Evolutionary conservation across 306 rosid species (phyloP).

Genomic region (Carpinus viminea): DNA sequence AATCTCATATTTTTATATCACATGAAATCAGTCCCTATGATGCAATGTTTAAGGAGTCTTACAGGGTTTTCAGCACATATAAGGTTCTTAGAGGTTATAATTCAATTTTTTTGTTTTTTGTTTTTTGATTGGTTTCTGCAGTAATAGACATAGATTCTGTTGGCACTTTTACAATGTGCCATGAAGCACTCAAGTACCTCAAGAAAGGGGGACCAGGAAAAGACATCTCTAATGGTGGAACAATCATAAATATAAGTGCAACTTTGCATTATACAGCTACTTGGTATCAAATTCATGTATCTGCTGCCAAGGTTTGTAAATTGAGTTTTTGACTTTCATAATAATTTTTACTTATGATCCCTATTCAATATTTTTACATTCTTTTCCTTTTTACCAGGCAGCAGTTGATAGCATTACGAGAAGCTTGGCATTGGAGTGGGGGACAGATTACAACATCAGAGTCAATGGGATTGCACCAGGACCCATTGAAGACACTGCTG

Average conservation of each 20-base stretch:
- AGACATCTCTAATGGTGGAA: slow-evolving; percentile 59
- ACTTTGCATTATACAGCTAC: slow-evolving; percentile 85
- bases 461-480: slow-evolving; percentile 98
- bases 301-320: slow-evolving; percentile 85
- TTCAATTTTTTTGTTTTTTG: not conserved
- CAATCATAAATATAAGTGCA: slow-evolving; percentile 78
- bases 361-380: not conserved
- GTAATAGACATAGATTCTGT: slow-evolving; percentile 95
- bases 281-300: slow-evolving; percentile 92
- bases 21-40: not conserved
- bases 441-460: slow-evolving; percentile 79
- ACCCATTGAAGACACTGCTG: slow-evolving; percentile 80
- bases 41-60: not conserved
- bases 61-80: not conserved
- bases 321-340: not conserved
- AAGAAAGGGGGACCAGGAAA: slow-evolving; percentile 89
- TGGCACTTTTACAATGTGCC: slow-evolving; percentile 98
- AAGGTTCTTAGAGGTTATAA: not conserved
- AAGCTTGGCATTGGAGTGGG: slow-evolving; percentile 97
- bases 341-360: not conserved
- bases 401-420: slow-evolving; percentile 90
- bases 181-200: slow-evolving; percentile 82
- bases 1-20: not conserved
- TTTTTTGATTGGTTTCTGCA: slow-evolving; percentile 34
- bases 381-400: slow-evolving; percentile 55